These are phyloP conservation scores for Cyclotella sp. DNA, from an alignment of 108 stramenopile genomes.

Conservation along the genomic window DNA sequence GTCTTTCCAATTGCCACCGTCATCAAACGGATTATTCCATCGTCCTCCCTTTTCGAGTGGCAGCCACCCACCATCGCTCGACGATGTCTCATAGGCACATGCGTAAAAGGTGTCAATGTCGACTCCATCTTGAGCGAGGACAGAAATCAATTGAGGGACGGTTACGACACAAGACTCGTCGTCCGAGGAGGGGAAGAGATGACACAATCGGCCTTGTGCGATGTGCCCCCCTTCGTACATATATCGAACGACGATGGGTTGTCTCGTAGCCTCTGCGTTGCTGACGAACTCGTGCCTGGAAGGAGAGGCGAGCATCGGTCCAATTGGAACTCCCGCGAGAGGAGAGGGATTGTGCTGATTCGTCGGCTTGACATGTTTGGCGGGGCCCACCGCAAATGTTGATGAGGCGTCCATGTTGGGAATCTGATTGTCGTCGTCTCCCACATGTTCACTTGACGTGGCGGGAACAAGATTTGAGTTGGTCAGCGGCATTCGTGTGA, in stretches of 20 bases:
- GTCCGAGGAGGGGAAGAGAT: not conserved
- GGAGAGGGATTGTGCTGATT: slow-evolving; percentile 7
- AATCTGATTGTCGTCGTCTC: too few relatives aligned
- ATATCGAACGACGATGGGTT: slow-evolving; percentile 28
- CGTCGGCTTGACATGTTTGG: not conserved
- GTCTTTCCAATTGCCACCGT: slow-evolving; percentile 11
- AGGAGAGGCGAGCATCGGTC: not conserved
- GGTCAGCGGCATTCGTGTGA: too few relatives aligned
- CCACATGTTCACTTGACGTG: too few relatives aligned
- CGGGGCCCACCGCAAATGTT: not conserved
- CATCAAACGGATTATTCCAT: slow-evolving; percentile 30
- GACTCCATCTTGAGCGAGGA: slow-evolving; percentile 39
- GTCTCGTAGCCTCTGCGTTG: too few relatives aligned
- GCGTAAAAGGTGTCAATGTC: slow-evolving; percentile 46
- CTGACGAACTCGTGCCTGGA: not conserved
- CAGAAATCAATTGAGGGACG: slow-evolving; percentile 23
- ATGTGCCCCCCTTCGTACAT: slow-evolving; percentile 44
- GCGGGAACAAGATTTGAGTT: too few relatives aligned
- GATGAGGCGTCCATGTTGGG: too few relatives aligned
- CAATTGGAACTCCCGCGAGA: slow-evolving; percentile 1
- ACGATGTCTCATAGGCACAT: slow-evolving; percentile 36
- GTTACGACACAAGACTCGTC: slow-evolving; percentile 5
- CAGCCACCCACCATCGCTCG: slow-evolving; percentile 45
- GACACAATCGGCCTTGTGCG: slow-evolving; percentile 34
- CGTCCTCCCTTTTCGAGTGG: slow-evolving; percentile 34